Conservation (phyloP, 2,329 filamentous ascomycete species). For the Aspergillus alliaceus region DNA sequence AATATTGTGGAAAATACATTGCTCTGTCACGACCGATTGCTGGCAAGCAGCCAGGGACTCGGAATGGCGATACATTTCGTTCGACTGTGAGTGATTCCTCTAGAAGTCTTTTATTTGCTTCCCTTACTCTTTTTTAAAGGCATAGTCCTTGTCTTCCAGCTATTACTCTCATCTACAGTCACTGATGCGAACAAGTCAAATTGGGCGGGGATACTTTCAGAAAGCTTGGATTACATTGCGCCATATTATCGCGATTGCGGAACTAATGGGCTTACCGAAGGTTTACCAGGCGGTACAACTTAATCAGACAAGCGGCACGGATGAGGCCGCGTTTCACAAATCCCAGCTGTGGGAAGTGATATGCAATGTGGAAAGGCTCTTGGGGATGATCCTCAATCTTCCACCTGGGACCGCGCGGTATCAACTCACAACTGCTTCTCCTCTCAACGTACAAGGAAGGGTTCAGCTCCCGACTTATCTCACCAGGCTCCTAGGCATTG, state of each 20-base stretch:
- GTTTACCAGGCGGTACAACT: not conserved
- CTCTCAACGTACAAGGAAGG: constrained; percentile 8
- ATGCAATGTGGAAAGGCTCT: constrained; percentile 32
- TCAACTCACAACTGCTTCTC: not conserved
- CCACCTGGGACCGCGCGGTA: constrained; percentile 33
- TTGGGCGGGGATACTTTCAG: constrained; percentile 34
- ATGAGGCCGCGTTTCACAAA: constrained; percentile 16
- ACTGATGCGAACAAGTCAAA: constrained; percentile 23
- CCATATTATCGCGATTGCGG: constrained; percentile 38
- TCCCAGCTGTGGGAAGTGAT: constrained; percentile 34
- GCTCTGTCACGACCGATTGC: constrained; percentile 15
- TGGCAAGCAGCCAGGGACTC: constrained; percentile 13
- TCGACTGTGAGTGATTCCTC: constrained; percentile 31
- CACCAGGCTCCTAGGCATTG: constrained; percentile 9
- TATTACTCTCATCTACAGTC: no score
- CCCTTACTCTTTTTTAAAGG: not conserved
- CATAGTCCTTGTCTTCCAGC: no score
- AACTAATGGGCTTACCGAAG: constrained; percentile 39
- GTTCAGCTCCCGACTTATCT: constrained; percentile 14
- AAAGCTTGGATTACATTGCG: constrained; percentile 39
- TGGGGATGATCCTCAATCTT: constrained; percentile 36
- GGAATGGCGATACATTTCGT: constrained; percentile 33
- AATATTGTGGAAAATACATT: constrained; percentile 12
- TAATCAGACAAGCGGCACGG: not conserved
- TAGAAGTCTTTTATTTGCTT: not conserved